Base-by-base conservation (phyloP, 2,329 filamentous ascomycete species). In the Fusarium nematophilum region DNA sequence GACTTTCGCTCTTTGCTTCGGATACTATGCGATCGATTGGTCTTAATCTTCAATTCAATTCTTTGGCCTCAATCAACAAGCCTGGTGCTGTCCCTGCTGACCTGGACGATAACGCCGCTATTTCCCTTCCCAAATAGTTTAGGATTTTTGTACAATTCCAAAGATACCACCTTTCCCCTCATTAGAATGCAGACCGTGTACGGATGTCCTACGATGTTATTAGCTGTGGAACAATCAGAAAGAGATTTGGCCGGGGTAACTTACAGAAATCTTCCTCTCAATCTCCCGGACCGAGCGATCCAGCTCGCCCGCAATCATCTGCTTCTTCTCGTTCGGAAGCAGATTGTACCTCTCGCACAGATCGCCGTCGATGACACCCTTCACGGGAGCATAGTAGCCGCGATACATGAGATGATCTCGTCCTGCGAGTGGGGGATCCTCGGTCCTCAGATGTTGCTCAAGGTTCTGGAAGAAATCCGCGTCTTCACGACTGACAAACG, bases 401-500 rank as follows among this genome's bases (percentile, higher is more conserved):
- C 96, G 86, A 75, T 96, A 99, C 70, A 97, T 96, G 38, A 99
- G 81, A 76, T 99, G 95, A 74, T 99, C 96, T 64, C 96, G 86
- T 34, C 95, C 96, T 15, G 92, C 91, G 39, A 99, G 79, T 7
- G 94, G 94, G 29, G 93, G 85, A 70, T 97, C 93, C 71, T 97
- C 92, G 10, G 85, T 87, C 40, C 94, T 86, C 73, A 99, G 83
- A 71, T 96, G 91, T 71, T 90, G 88, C 78, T 99, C 95, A 18
- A 99, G 83, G 58, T 87, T 92, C 75, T 97, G 93, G 85, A 99
- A 99, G 78, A 99, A 98, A 75, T 98, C 95, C 43, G 96, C 91
- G 69, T 98, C 94, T 72, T 98, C 93, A 30, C 96, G 90, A 60
- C 89, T 90, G 39, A 93, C 81, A 72, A 99, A 98, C 0, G 96